These are phyloP conservation scores for Wickerhamiella vanderwaltii DNA, from an alignment of 805 yeast species.

Conservation along the genomic window DNA sequence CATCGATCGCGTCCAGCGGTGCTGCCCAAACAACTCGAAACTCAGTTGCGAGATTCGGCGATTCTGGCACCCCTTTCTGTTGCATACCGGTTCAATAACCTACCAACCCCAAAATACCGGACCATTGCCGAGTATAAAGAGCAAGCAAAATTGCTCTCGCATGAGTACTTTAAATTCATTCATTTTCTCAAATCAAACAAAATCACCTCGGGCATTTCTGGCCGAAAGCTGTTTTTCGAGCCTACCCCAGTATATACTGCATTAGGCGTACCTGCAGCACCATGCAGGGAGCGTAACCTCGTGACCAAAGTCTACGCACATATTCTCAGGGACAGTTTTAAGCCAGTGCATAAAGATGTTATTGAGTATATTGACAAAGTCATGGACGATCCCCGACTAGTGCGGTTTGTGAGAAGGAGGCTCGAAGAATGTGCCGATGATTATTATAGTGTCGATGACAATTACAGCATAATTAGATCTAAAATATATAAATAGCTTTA, in stretches of 20 bases:
- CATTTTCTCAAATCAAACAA: constrained; percentile 11
- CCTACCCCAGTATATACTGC: constrained; percentile 5
- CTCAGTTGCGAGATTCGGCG: background rate
- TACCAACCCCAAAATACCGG: constrained; percentile 15
- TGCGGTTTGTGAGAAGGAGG: constrained; percentile 7
- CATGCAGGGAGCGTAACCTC: constrained; percentile 11
- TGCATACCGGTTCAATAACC: constrained; percentile 16
- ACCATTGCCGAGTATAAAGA: constrained; percentile 15
- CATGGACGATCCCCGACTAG: background rate
- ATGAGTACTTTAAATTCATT: constrained; percentile 15
- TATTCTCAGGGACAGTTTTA: constrained; percentile 10
- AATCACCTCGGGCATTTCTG: constrained; percentile 15
- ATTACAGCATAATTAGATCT: background rate
- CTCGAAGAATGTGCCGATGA: constrained; percentile 7
- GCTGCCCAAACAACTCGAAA: background rate
- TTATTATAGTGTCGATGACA: constrained; percentile 6
- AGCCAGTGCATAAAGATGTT: constrained; percentile 12
- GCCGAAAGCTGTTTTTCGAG: constrained; percentile 18
- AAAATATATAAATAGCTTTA: background rate
- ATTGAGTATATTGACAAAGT: constrained; percentile 7
- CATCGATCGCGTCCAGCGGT: too few relatives aligned
- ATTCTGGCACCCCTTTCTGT: background rate
- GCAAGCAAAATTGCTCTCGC: background rate
- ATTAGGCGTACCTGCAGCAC: constrained; percentile 11
- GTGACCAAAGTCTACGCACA: background rate